Conservation (phyloP, 192 early-diverging fungal genomes). For the Coemansia sp. region DNA sequence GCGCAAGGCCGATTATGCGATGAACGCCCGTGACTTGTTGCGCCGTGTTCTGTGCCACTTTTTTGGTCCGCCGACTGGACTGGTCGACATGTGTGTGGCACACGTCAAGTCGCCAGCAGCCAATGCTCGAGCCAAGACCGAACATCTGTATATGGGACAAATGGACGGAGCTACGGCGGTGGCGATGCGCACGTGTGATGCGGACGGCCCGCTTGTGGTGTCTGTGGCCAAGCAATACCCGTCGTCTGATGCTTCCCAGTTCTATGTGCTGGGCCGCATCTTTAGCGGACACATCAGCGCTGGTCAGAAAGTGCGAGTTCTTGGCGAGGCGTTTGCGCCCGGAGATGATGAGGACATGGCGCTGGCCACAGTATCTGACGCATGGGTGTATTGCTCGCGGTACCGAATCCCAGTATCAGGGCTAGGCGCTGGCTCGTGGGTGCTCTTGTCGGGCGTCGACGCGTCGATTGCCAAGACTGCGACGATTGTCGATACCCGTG, state of each 20-base stretch:
- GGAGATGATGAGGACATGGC: conserved; percentile 96
- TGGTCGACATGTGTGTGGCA: conserved; percentile 85
- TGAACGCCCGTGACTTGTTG: conserved; percentile 87
- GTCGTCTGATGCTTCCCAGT: conserved; percentile 76
- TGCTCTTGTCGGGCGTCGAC: conserved; percentile 90
- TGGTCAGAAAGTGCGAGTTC: conserved; percentile 81
- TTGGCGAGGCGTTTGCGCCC: conserved; percentile 86
- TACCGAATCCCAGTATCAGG: conserved; percentile 74
- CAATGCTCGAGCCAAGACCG: conserved; percentile 64
- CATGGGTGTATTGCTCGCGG: conserved; percentile 81
- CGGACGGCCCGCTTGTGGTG: conserved; percentile 90
- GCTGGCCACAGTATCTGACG: conserved; percentile 65
- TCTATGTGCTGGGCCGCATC: conserved; percentile 92
- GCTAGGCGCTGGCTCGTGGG: conserved; percentile 85
- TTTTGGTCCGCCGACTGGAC: conserved; percentile 83
- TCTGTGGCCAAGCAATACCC: conserved; percentile 91
- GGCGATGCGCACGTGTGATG: conserved; percentile 77
- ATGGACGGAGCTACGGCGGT: conserved; percentile 59
- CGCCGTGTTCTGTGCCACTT: conserved; percentile 81
- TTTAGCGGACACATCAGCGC: conserved; percentile 80
- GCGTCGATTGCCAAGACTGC: conserved; percentile 91
- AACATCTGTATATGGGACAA: conserved; percentile 64
- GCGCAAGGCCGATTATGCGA: conserved; percentile 68
- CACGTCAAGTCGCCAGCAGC: conserved; percentile 80
- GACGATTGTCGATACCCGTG: conserved; percentile 71